Base-by-base conservation (phyloP, 179 eudicot species). In the Silene vulgaris region DNA sequence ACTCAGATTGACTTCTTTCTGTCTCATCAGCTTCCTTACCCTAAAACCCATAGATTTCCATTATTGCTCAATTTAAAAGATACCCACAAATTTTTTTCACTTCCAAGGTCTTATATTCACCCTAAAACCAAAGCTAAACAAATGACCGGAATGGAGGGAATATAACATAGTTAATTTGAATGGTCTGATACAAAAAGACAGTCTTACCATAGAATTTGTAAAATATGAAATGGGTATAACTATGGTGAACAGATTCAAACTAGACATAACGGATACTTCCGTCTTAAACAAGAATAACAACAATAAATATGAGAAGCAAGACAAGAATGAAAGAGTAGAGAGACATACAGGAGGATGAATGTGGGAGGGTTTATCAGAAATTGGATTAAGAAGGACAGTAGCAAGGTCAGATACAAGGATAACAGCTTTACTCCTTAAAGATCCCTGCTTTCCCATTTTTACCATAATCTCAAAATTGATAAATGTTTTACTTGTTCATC, bases 321-420 rank as follows among this genome's bases (percentile, higher is more conserved):
- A 26, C 0, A 30, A 11, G 32, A 5, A 66, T 0, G 52, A 13
- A 43, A 12, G 60, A 65, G 65, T 37, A 37, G 37, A 63, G 23
- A 71, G 68, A 73, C 77, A 75, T 76, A 82, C 87, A 74, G 69
- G 61, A 17, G 72, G 65, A 77, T 78, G 73, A 2, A 72, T 84
- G 43, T 77, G 81, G 74, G 89, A 79, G 80, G 87, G 85, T 84
- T 86, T 88, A 82, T 94, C 96, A 71, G 94, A 90, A 77, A 92
- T 88, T 67, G 98, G 98, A 78, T 90, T 92, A 75, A 92, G 92
- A 45, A 89, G 80, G 64, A 87, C 95, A 72, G 92, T 93, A 74
- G 92, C 84, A 30, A 90, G 76, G 78, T 89, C 94, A 76, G 94
- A 83, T 5, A 90, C 88, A 28, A 89, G 82, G 75, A 89, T 87